These are phyloP conservation scores for Kodamaea kakaduensis DNA, from an alignment of 805 yeast genomes.

Conservation along the genomic window DNA sequence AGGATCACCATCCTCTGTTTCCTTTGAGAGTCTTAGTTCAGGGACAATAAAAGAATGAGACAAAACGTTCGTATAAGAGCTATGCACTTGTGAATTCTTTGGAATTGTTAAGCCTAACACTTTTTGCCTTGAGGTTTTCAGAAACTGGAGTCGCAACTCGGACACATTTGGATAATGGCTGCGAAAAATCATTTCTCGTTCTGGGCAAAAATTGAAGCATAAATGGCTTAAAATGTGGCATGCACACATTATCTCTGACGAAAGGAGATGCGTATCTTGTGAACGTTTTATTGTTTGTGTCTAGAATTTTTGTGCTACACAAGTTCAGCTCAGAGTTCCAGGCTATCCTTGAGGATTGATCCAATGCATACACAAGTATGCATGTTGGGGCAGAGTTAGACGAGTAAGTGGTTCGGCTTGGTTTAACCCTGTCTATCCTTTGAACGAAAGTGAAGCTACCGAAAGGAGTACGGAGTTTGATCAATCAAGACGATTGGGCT, in stretches of 20 bases:
- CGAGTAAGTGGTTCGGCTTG: too few relatives aligned
- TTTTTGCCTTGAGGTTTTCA: background rate
- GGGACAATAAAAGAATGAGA: too few relatives aligned
- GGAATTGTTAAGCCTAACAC: conserved; percentile 6
- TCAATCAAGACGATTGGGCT: background rate
- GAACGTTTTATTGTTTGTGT: conserved; percentile 5
- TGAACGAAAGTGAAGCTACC: too few relatives aligned
- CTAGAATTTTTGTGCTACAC: background rate
- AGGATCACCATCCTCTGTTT: background rate
- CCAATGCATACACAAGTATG: conserved; percentile 7
- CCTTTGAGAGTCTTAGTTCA: conserved; percentile 1
- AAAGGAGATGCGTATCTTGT: conserved; percentile 2
- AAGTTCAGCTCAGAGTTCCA: conserved; percentile 3
- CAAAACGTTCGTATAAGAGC: background rate
- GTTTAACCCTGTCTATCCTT: too few relatives aligned
- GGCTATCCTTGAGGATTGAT: conserved; percentile 10
- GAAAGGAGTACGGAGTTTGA: background rate
- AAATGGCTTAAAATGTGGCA: background rate
- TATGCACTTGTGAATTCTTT: background rate
- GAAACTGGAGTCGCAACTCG: conserved; percentile 2
- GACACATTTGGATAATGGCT: background rate
- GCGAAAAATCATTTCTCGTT: conserved; percentile 9
- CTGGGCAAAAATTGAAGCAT: background rate
- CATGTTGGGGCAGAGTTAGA: conserved; percentile 10
- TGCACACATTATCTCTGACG: background rate